Conservation (phyloP, 495 filamentous ascomycete genomes). For the Geopyxis carbonaria region DNA sequence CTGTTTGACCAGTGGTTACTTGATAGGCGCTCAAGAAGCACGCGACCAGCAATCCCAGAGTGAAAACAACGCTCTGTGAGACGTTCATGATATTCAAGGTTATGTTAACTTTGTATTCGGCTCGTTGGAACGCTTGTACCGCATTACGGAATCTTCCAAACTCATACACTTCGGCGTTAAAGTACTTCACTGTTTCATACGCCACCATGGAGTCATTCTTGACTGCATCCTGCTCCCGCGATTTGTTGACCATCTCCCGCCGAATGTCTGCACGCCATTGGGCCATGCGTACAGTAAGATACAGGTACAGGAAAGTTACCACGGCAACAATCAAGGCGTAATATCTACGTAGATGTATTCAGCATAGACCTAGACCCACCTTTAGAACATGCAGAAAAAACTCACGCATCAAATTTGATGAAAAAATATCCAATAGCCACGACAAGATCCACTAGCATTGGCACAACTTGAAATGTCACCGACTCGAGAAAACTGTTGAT, state of each 20-base stretch:
- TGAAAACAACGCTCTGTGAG: constrained; percentile 83
- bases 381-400: too few species aligned
- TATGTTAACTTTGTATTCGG: constrained; percentile 73
- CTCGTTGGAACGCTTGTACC: constrained; percentile 63
- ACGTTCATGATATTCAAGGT: constrained; percentile 90
- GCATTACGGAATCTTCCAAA: constrained; percentile 70
- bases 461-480: constrained; percentile 84
- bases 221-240: constrained; percentile 85
- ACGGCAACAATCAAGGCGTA: constrained; percentile 83
- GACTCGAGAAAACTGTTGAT: constrained; percentile 96
- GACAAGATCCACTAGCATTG: constrained; percentile 80
- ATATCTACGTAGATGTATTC: constrained; percentile 29
- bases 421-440: constrained; percentile 81
- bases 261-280: constrained; percentile 81
- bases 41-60: constrained; percentile 64
- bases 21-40: constrained; percentile 82
- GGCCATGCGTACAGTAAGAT: constrained; percentile 88
- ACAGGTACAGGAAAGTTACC: constrained; percentile 91
- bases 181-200: constrained; percentile 98
- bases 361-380: constrained; percentile 2
- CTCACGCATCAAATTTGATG: constrained; percentile 49
- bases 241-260: constrained; percentile 83
- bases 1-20: constrained; percentile 51
- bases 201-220: constrained; percentile 97
- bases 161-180: constrained; percentile 90